phyloP scores from a whole-genome alignment of 176 grass and related monocot species.

The Triticum monococcum region DNA sequence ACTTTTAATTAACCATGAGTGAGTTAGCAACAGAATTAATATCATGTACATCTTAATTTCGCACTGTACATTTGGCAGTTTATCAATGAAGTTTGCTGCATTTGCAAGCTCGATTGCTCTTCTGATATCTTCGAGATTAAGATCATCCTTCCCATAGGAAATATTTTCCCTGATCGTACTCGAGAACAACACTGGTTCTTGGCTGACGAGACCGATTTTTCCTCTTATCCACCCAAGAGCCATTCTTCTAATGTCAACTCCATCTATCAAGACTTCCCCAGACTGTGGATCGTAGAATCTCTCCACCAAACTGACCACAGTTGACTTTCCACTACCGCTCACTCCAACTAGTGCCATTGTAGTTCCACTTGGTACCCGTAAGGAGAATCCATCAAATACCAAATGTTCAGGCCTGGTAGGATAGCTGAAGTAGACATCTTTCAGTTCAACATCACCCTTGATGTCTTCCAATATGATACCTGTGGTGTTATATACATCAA shows the following conservation, averaged over 20 bases:
- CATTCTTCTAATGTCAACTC: slow-evolving; percentile 63
- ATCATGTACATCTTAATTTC: slow-evolving; percentile 1
- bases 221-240: slow-evolving; percentile 65
- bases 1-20: slow-evolving; percentile 3
- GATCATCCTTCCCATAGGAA: slow-evolving; percentile 65
- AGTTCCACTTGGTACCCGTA: slow-evolving; percentile 50
- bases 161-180: slow-evolving; percentile 82
- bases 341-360: slow-evolving; percentile 91
- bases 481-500: slow-evolving; percentile 50
- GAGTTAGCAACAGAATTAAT: slow-evolving; percentile 10
- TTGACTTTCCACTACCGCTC: slow-evolving; percentile 87
- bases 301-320: slow-evolving; percentile 71
- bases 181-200: slow-evolving; percentile 81
- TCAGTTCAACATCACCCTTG: slow-evolving; percentile 76
- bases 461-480: slow-evolving; percentile 69
- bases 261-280: slow-evolving; percentile 81
- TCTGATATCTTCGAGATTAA: slow-evolving; percentile 58
- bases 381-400: slow-evolving; percentile 75
- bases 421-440: slow-evolving; percentile 78
- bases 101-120: slow-evolving; percentile 66
- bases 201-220: slow-evolving; percentile 81
- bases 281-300: slow-evolving; percentile 92
- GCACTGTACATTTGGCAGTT: slow-evolving; percentile 73
- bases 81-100: slow-evolving; percentile 80
- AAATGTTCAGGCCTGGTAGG: slow-evolving; percentile 61